Percentiles rank a stretch among this genome's conserved stretches.
Evolutionary conservation across 2,329 filamentous ascomycete genomes (phyloP).

Genomic region (Xylaria sp.): DNA sequence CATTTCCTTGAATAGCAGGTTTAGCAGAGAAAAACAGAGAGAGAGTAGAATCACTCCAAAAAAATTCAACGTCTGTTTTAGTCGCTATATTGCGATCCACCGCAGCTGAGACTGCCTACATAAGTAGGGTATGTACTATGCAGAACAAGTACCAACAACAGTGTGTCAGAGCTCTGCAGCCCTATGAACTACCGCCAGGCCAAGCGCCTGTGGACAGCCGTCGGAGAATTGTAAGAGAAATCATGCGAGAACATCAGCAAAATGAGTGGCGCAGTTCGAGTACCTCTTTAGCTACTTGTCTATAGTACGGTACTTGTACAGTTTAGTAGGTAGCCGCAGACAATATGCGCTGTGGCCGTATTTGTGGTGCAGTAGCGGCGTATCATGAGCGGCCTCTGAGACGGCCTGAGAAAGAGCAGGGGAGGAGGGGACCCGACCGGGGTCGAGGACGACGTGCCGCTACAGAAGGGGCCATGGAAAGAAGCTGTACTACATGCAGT

Average conservation of each 20-base stretch:
- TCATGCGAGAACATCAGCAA: constrained; percentile 14
- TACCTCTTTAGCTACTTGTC: neutral
- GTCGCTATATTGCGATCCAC: neutral
- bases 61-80: neutral
- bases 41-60: neutral
- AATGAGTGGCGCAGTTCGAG: constrained; percentile 19
- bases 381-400: constrained; percentile 25
- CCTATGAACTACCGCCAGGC: constrained; percentile 23
- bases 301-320: neutral
- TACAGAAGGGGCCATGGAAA: constrained; percentile 16
- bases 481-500: too few relatives aligned
- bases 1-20: neutral
- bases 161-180: constrained; percentile 27
- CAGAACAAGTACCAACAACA: neutral
- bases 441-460: neutral
- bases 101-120: neutral
- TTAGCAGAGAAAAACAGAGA: too few relatives aligned
- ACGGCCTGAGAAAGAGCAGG: constrained; percentile 24
- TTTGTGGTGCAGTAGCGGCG: constrained; percentile 24
- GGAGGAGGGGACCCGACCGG: constrained; percentile 14
- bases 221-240: constrained; percentile 13
- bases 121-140: neutral
- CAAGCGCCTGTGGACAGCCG: constrained; percentile 19
- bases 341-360: constrained; percentile 5
- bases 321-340: constrained; percentile 12